Evolutionary conservation across 176 grass and related monocot species (phyloP), one percentile per base, ranked within the genome.

Genomic region (Pontederia crassipes): DNA sequence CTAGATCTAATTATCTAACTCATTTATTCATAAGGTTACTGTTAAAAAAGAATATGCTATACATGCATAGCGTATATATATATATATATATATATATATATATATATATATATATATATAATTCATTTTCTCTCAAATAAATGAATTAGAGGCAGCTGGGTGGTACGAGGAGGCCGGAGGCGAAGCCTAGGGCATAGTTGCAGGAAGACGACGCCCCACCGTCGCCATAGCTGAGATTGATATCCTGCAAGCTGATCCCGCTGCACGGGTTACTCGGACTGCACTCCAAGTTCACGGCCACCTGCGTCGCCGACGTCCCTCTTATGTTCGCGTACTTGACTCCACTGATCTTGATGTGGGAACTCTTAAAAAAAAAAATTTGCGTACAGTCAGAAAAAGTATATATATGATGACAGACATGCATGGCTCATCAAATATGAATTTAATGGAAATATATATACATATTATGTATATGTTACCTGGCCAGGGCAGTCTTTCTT

Each of bases 401-500:
- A 11, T 28, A 59, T 3, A 28, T 2, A 28, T 58, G 18, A 11
- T 12, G 2, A 28, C 12, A 11, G 2, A 28, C 12, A 11, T 10
- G 18, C 1, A 2, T 9, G 55, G 20, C 32, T 40, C 2, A 40
- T 40, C 32, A 40, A 40, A 3, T 40, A 40, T 40, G 6, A 3
- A 40, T 40, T 40, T 3, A 0, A 40, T 40, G 32, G 1, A 40
- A 4, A 7, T 7, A 1, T 40, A 7, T 1, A 40, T 40, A 7
- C 2, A 35, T 40, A 28, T 4, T 58, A 3, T 10, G 17, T 15
- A 1, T 52, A 56, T n/a, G 29, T 6, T 70, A 82, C 75, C 58
- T 89, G 70, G 45, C 69, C 68, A 14, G 75, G 86, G 61, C 86
- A 85, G 10, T 62, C 75, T n/a, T 55, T 50, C 51, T 79, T 55